A percentile compares a stretch with the other conserved stretches of the same genome.
Evolutionary conservation across 2,329 filamentous ascomycete species (phyloP).

Genomic region (Microsporum canis): DNA sequence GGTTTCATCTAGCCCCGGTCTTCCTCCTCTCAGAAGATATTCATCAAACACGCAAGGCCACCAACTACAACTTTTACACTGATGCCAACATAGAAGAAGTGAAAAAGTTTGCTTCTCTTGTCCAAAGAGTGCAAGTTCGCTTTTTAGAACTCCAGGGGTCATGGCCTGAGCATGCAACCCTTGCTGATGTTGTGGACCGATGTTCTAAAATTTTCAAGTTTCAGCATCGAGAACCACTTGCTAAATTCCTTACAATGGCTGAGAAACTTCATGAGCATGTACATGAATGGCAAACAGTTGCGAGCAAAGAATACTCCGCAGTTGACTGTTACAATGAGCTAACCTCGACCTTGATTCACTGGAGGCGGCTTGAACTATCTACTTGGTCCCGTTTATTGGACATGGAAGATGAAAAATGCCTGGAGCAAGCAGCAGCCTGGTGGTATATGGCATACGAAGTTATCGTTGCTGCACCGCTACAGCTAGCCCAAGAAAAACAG

Average conservation of each 20-base stretch:
- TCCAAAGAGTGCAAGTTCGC: constrained; percentile 56
- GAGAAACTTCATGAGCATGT: constrained; percentile 79
- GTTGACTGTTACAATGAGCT: constrained; percentile 61
- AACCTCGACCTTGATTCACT: constrained; percentile 70
- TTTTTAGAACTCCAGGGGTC: constrained; percentile 57
- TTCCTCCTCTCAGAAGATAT: constrained; percentile 52
- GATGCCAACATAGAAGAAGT: constrained; percentile 67
- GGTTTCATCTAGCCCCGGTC: constrained; percentile 53
- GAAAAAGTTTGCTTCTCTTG: constrained; percentile 58
- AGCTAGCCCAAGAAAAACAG: constrained; percentile 48
- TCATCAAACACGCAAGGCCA: constrained; percentile 26
- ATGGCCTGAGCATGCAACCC: constrained; percentile 65
- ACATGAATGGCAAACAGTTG: constrained; percentile 91
- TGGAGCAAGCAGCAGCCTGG: constrained; percentile 74
- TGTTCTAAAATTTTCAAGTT: constrained; percentile 67
- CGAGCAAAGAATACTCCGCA: constrained; percentile 66
- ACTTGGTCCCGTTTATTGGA: constrained; percentile 88
- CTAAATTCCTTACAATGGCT: constrained; percentile 70
- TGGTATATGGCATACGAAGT: constrained; percentile 95
- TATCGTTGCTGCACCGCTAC: constrained; percentile 63
- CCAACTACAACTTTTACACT: constrained; percentile 76
- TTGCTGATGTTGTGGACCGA: constrained; percentile 63
- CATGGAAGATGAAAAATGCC: constrained; percentile 64
- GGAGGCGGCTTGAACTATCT: constrained; percentile 80
- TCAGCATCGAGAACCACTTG: constrained; percentile 68